Percentiles rank a stretch among this genome's conserved stretches.
These are phyloP conservation scores for Ceratobasidium sp. DNA, from an alignment of 1,284 basidiomycete genomes.

Conservation along the genomic window DNA sequence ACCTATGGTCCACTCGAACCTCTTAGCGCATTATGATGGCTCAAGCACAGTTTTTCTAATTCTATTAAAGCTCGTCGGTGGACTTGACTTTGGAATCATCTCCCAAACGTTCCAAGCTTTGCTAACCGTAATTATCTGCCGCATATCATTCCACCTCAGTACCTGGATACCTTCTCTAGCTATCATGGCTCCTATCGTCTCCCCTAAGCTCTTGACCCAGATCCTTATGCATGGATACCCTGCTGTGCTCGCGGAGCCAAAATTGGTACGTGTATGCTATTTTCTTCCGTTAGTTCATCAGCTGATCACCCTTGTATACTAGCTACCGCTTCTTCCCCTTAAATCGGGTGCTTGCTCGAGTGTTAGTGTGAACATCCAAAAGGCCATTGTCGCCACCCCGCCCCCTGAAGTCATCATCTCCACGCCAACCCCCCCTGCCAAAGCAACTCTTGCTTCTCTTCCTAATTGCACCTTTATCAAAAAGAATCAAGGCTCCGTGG, in stretches of 20 bases:
- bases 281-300: not conserved
- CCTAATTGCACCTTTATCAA: slow-evolving; percentile 31
- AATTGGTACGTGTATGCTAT: slow-evolving; percentile 37
- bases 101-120: not conserved
- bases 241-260: not conserved
- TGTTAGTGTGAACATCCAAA: not conserved
- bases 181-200: slow-evolving; percentile 35
- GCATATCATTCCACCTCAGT: not conserved
- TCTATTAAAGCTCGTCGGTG: slow-evolving; percentile 28
- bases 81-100: slow-evolving; percentile 11
- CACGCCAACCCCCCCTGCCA: not conserved
- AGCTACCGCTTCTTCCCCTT: not conserved
- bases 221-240: slow-evolving; percentile 38
- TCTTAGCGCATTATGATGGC: not conserved
- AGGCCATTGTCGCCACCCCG: not conserved
- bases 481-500: not conserved
- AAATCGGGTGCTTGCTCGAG: not conserved
- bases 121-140: not conserved
- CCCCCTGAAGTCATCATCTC: not conserved
- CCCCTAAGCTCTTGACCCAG: slow-evolving; percentile 22
- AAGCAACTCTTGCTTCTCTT: not conserved
- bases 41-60: not conserved
- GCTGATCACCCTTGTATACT: not conserved
- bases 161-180: not conserved
- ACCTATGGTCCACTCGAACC: not conserved